Evolutionary conservation across 176 grass and related monocot species (phyloP), one percentile per base, ranked within the genome.

Genomic region (Cymbopogon citratus): DNA sequence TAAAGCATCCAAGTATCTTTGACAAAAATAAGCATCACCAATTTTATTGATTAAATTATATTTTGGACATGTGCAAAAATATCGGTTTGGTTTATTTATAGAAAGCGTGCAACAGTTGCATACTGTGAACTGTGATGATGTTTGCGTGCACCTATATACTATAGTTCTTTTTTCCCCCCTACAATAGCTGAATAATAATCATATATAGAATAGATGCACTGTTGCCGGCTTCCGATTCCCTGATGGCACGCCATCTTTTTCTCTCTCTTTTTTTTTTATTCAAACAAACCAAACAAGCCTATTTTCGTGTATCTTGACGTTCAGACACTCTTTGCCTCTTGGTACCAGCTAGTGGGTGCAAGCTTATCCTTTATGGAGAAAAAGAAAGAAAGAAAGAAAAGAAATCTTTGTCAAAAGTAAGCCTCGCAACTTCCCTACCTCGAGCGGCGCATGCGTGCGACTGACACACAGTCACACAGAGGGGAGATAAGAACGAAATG

Each of bases 331-430:
- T 52, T 9, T 16, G 16, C 2, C 56, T 26, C 18, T 82, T 27
- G 29, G 60, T 57, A 56, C 41, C 60, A 56, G 23, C 25, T 83
- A 85, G 71, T 83, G 86, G 60, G 60, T 38, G 54, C 78, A 63
- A 74, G 73, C 82, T 88, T 91, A 85, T 91, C 86, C 28, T 61
- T 1, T 21, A 48, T 34, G 59, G 16, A 61, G 29, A 65, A 7
- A 88, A 0, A 23, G 31, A 84, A 56, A 56, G 44, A 46, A 16
- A 46, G 18, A 21, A 61, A 26, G n/a, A 6, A 27, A 28, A 2
- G 2, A 84, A 24, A 84, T 40, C 38, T 74, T 64, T 76, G 52
- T 59, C 72, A 81, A 66, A 86, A 6, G 77, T 73, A 79, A 85
- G 6, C 67, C 57, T 29, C 13, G 63, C 63, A 81, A 76, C 12